phyloP scores from a whole-genome alignment of 192 early-diverging fungal genomes.

The Helicostylum pulchrum region DNA sequence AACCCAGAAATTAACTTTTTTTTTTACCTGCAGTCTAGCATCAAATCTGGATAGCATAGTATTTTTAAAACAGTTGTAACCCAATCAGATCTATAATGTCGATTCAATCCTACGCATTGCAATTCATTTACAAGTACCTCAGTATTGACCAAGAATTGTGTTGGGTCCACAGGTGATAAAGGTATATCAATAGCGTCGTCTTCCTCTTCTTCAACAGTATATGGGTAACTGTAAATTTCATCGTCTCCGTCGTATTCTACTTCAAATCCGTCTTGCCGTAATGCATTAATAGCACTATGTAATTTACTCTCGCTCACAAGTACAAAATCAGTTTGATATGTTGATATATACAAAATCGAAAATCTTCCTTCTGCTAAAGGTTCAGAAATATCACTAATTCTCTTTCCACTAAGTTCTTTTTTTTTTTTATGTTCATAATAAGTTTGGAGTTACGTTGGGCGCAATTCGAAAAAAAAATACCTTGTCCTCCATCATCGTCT shows the following conservation, averaged over 20 bases:
- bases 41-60: constrained; percentile 55
- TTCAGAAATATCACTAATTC: constrained; percentile 53
- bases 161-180: not conserved
- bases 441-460: not conserved
- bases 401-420: constrained; percentile 36
- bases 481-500: constrained; percentile 52
- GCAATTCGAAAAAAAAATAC: constrained; percentile 15
- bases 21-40: constrained; percentile 28
- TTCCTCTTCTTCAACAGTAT: constrained; percentile 1
- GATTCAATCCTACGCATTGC: constrained; percentile 59
- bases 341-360: constrained; percentile 69
- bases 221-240: constrained; percentile 29
- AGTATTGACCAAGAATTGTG: constrained; percentile 6
- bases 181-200: not conserved
- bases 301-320: constrained; percentile 63
- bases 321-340: constrained; percentile 69
- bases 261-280: constrained; percentile 42
- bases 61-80: constrained; percentile 51
- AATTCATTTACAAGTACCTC: constrained; percentile 48
- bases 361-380: constrained; percentile 57
- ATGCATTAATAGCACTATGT: constrained; percentile 44
- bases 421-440: not conserved
- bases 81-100: constrained; percentile 53
- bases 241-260: constrained; percentile 11
- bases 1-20: no score